Evolutionary conservation across 768 basidiomycete species (phyloP).

Genomic region (Suillus hirtellus): DNA sequence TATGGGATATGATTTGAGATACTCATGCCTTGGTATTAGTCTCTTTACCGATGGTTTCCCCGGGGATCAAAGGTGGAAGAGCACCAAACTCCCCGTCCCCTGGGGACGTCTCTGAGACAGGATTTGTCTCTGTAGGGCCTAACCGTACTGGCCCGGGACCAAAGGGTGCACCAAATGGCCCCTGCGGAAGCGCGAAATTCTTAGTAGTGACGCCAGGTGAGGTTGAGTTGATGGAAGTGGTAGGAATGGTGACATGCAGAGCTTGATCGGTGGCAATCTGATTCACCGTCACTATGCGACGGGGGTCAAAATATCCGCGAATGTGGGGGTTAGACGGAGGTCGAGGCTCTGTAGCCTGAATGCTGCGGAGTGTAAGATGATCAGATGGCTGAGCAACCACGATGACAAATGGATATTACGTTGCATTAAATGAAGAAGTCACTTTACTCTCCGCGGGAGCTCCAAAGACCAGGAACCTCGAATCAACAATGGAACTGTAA

Average conservation of each 20-base stretch:
- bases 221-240: constrained; percentile 15
- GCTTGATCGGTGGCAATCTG: constrained; percentile 33
- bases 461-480: constrained; percentile 34
- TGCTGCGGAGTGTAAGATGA: constrained; percentile 16
- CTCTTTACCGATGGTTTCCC: constrained; percentile 29
- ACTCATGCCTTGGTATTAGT: not conserved
- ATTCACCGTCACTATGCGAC: constrained; percentile 33
- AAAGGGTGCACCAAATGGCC: constrained; percentile 17
- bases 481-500: constrained; percentile 37
- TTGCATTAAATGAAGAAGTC: constrained; percentile 40
- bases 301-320: constrained; percentile 36
- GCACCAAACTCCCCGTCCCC: constrained; percentile 30
- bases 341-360: constrained; percentile 30
- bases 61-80: constrained; percentile 27
- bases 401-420: constrained; percentile 28
- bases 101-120: constrained; percentile 24
- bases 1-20: no score
- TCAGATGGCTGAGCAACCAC: not conserved
- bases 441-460: constrained; percentile 32
- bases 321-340: constrained; percentile 20
- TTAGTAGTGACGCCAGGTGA: constrained; percentile 13
- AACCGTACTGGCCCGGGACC: constrained; percentile 23
- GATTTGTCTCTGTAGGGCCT: constrained; percentile 24
- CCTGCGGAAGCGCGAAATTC: constrained; percentile 22
- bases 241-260: constrained; percentile 26